These are phyloP conservation scores for Penicillium nucicola DNA, from an alignment of 495 filamentous ascomycete species.

Conservation along the genomic window DNA sequence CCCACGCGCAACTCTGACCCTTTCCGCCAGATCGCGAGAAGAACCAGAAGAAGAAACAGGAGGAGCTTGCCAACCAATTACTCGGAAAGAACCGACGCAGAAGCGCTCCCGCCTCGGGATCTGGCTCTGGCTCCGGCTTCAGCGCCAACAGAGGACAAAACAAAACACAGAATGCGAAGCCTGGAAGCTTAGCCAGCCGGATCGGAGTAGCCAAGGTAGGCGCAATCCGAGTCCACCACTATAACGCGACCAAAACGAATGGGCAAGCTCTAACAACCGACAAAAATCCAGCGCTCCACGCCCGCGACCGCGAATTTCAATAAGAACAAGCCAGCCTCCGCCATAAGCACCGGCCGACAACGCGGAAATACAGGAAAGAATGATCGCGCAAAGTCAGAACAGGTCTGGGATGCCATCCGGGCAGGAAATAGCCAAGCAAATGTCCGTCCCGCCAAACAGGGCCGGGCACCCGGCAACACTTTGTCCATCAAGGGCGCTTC, in stretches of 20 bases:
- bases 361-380: conserved; percentile 26
- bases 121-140: conserved; percentile 31
- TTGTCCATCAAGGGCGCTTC: conserved; percentile 77
- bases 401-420: conserved; percentile 34
- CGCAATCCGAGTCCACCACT: not conserved
- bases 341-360: conserved; percentile 17
- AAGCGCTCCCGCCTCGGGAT: conserved; percentile 51
- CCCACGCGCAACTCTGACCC: conserved; percentile 1
- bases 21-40: conserved; percentile 57
- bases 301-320: conserved; percentile 38
- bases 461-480: conserved; percentile 17
- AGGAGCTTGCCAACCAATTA: conserved; percentile 68
- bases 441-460: conserved; percentile 15
- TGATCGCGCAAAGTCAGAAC: conserved; percentile 37
- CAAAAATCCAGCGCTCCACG: conserved; percentile 36
- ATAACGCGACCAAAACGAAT: not conserved
- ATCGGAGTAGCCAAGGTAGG: conserved; percentile 71
- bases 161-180: conserved; percentile 45
- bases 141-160: conserved; percentile 22
- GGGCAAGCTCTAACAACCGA: not conserved
- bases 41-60: conserved; percentile 65
- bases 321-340: conserved; percentile 20
- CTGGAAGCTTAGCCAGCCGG: conserved; percentile 64
- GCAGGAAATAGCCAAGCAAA: conserved; percentile 26
- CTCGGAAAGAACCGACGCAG: conserved; percentile 62